Percentiles rank a stretch among this genome's conserved stretches.
Conservation (phyloP, 2,329 filamentous ascomycete species). For the Diaporthe sp. region DNA sequence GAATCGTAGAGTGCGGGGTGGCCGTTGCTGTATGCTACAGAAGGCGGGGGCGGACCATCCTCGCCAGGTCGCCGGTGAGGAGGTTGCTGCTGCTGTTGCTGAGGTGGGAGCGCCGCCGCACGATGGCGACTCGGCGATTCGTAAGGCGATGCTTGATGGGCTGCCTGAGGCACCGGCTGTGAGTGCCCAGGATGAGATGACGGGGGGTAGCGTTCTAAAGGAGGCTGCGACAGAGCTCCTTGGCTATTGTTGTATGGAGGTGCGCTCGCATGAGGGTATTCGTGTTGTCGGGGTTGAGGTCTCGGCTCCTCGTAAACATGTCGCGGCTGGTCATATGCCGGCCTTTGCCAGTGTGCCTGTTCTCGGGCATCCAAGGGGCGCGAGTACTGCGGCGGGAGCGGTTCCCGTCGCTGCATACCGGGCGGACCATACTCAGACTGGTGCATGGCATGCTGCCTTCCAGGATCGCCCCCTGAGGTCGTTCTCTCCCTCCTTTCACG, state of each 20-base stretch:
- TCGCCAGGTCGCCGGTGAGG: conserved; percentile 60
- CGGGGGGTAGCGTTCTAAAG: conserved; percentile 57
- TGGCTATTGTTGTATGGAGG: conserved; percentile 56
- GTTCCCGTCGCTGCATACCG: conserved; percentile 47
- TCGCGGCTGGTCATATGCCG: conserved; percentile 59
- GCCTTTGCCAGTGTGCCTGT: conserved; percentile 52
- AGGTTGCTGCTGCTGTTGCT: conserved; percentile 51
- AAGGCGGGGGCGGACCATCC: conserved; percentile 64
- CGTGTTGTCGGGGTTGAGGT: conserved; percentile 60
- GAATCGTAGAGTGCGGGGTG: conserved; percentile 59
- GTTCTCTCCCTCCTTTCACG: conserved; percentile 57
- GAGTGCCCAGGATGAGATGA: conserved; percentile 52
- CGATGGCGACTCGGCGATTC: conserved; percentile 67
- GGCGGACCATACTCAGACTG: conserved; percentile 58
- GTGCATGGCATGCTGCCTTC: conserved; percentile 59
- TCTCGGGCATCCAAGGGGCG: conserved; percentile 60
- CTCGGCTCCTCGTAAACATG: conserved; percentile 56
- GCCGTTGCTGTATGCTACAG: conserved; percentile 63
- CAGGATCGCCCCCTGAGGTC: conserved; percentile 64
- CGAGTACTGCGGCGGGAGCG: conserved; percentile 58
- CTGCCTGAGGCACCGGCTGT: conserved; percentile 49
- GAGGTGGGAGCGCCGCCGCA: conserved; percentile 56
- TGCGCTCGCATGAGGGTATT: conserved; percentile 61
- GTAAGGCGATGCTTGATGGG: conserved; percentile 54
- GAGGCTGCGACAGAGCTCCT: conserved; percentile 53